Conservation (phyloP, 306 rosid genomes). For the Trichosanthes truncata region DNA sequence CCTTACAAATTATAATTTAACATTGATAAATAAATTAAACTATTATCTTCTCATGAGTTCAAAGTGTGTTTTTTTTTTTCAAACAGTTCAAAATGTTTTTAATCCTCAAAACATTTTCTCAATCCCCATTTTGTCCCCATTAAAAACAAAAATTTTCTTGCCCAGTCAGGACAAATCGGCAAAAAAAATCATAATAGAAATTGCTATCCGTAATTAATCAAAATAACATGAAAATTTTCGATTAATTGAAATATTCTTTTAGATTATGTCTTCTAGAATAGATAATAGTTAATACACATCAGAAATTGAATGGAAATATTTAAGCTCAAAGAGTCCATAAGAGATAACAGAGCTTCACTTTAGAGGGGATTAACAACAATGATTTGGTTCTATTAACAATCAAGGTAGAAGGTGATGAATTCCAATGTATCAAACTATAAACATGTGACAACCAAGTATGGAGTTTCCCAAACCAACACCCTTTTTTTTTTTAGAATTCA, state of each 20-base stretch:
- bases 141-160: background rate
- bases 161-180: background rate
- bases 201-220: background rate
- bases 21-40: background rate
- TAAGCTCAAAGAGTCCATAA: background rate
- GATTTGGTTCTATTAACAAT: constrained; percentile 13
- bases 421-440: constrained; percentile 10
- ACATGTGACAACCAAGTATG: constrained; percentile 1
- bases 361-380: constrained; percentile 5
- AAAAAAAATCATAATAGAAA: background rate
- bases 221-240: background rate
- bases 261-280: background rate
- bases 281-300: background rate
- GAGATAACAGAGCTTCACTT: background rate
- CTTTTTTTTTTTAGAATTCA: constrained; percentile 3
- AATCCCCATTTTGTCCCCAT: background rate
- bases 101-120: background rate
- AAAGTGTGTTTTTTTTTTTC: background rate
- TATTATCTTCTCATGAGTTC: background rate
- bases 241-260: background rate
- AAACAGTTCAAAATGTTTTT: too few species aligned
- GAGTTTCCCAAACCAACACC: background rate
- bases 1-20: background rate
- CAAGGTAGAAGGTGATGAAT: constrained; percentile 11
- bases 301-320: background rate